Percentiles rank a stretch among this genome's conserved stretches.
phyloP scores from a whole-genome alignment of 2,329 filamentous ascomycete genomes.

The Penicillium italicum region DNA sequence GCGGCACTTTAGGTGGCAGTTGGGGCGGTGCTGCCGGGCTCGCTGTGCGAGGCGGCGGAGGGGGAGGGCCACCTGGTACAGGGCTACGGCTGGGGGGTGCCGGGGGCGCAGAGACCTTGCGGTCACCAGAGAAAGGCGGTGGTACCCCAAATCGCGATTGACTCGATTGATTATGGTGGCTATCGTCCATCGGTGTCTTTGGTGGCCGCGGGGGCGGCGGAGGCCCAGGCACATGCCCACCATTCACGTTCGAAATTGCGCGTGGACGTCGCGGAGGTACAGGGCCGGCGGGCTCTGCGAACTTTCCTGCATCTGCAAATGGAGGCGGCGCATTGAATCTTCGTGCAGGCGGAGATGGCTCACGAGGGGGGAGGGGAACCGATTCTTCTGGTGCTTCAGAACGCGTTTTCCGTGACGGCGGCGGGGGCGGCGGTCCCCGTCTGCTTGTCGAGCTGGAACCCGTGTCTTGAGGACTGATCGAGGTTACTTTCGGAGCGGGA shows the following conservation, averaged over 20 bases:
- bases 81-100: conserved; percentile 68
- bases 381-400: conserved; percentile 54
- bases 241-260: conserved; percentile 49
- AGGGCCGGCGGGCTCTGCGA: conserved; percentile 56
- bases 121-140: conserved; percentile 69
- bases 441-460: conserved; percentile 51
- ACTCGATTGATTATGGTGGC: conserved; percentile 45
- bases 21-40: conserved; percentile 49
- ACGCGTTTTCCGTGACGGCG: conserved; percentile 47
- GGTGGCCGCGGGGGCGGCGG: conserved; percentile 66
- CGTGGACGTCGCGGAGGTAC: conserved; percentile 48
- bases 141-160: conserved; percentile 68
- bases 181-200: conserved; percentile 68
- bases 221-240: conserved; percentile 64
- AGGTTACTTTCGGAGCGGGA: conserved; percentile 43
- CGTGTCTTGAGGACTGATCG: conserved; percentile 60
- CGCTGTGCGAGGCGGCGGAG: conserved; percentile 54
- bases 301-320: conserved; percentile 84
- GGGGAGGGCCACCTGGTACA: conserved; percentile 59
- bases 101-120: conserved; percentile 62
- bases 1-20: conserved; percentile 45
- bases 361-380: conserved; percentile 60
- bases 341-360: conserved; percentile 57
- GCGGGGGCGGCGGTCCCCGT: conserved; percentile 60
- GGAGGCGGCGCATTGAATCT: conserved; percentile 83